Conservation (phyloP, 768 basidiomycete genomes). For the Boletus vermiculosoides region DNA sequence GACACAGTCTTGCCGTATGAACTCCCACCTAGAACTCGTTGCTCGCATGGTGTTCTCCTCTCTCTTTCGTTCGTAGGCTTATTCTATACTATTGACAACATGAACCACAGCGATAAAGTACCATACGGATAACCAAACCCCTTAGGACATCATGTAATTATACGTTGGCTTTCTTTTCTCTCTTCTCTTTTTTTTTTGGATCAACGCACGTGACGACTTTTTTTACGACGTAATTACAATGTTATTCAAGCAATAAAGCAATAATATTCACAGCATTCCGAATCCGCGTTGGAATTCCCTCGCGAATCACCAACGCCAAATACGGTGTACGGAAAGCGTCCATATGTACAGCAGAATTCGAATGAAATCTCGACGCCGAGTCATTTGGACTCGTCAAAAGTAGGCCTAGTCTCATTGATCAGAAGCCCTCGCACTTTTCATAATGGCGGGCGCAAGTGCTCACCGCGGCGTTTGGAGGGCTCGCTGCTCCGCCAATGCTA, state of each 20-base stretch:
- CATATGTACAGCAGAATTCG: neutral
- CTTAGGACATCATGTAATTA: slow-evolving; percentile 28
- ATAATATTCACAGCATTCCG: slow-evolving; percentile 14
- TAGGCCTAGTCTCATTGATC: slow-evolving; percentile 22
- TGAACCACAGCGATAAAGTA: slow-evolving; percentile 20
- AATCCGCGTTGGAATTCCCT: neutral
- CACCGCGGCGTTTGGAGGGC: slow-evolving; percentile 70
- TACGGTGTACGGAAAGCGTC: neutral
- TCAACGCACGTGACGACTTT: slow-evolving; percentile 16
- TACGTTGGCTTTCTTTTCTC: slow-evolving; percentile 6
- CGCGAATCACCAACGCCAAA: neutral
- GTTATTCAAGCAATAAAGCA: slow-evolving; percentile 19
- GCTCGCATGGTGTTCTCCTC: slow-evolving; percentile 14
- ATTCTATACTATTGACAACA: slow-evolving; percentile 36
- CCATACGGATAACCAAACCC: slow-evolving; percentile 24
- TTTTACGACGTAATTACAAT: slow-evolving; percentile 30
- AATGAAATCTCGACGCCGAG: neutral
- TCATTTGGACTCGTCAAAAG: slow-evolving; percentile 18
- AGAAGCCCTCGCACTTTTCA: neutral
- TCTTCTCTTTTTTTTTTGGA: slow-evolving; percentile 2
- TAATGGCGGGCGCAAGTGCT: slow-evolving; percentile 23
- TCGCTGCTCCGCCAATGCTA: slow-evolving; percentile 64
- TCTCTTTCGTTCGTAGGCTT: slow-evolving; percentile 28
- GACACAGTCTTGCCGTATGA: slow-evolving; percentile 64
- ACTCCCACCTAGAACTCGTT: slow-evolving; percentile 8